Evolutionary conservation across 495 filamentous ascomycete genomes (phyloP), one percentile per base, ranked within the genome.

Genomic region (Polyplosphaeria fusca): DNA sequence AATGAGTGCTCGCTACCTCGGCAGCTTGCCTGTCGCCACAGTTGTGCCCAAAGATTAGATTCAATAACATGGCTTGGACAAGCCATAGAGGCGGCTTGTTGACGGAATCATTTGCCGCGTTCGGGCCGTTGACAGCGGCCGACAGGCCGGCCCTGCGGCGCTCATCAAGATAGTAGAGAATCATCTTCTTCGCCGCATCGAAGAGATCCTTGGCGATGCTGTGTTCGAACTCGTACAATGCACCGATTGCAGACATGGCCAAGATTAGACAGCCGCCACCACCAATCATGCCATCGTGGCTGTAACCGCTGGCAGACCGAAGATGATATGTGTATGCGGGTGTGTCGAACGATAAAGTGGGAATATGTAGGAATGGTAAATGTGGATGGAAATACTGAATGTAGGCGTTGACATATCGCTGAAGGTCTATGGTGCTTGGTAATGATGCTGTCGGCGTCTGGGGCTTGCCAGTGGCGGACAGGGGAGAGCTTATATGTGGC

Each of bases 61-160:
- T 96, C 37, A 98, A 78, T 25, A 98, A 79, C 93, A 98, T 96
- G 0, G 93, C 91, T 67, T 98, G 93, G n/a, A 98, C 89, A 24
- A 98, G 79, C 93, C 93, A 96, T 45, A 96, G 77, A 1, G 93
- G 93, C 12, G 90, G 96, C 32, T 83, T 82, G 61, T 93, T 86
- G 39, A 85, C 76, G 1, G 84, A 78, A 61, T 92, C 87, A 52
- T 80, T 77, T 19, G 77, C 69, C 20, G 80, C 70, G 62, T 80
- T 79, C 2, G 70, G 60, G 23, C 86, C 84, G 60, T 82, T 85
- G 56, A 88, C 77, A 32, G 87, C 86, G 50, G 87, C 86, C 50
- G 88, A 83, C 74, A 94, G 83, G 70, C 94, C 91, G 25, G 88
- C 88, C 70, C 92, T 92, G 39, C 91, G 84, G 45, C 89, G 82